phyloP scores from a whole-genome alignment of 2,329 filamentous ascomycete genomes.

The Penicillium sp. region DNA sequence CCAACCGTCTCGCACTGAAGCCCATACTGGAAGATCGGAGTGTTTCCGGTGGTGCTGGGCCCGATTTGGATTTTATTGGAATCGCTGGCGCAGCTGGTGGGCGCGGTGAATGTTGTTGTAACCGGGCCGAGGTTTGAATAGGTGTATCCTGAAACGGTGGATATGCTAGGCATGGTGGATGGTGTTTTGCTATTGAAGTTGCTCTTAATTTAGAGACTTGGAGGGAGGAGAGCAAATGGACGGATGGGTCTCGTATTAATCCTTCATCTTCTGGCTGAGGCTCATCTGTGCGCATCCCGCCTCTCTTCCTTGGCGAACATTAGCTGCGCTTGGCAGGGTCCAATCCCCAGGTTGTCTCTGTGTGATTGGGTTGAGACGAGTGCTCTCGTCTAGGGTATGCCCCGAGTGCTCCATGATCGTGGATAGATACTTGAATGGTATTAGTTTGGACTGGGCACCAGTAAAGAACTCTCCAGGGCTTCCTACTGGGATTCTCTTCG shows the following conservation, averaged over 20 bases:
- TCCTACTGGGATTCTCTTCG: too few relatives aligned
- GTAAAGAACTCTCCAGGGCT: too few relatives aligned
- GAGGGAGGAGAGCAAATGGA: too few relatives aligned
- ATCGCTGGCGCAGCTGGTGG: neutral
- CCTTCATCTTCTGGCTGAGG: too few relatives aligned
- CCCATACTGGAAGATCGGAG: neutral
- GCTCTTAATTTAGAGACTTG: too few relatives aligned
- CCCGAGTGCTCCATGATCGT: too few relatives aligned
- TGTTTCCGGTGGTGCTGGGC: neutral
- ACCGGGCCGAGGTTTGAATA: neutral
- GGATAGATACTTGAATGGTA: neutral
- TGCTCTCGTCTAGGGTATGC: too few relatives aligned
- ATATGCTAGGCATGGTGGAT: slow-evolving; percentile 1
- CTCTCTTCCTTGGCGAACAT: neutral
- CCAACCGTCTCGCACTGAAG: neutral
- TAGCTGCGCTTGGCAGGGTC: neutral
- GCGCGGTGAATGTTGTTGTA: slow-evolving; percentile 2
- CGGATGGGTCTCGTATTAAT: too few relatives aligned
- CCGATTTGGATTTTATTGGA: neutral
- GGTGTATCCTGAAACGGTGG: neutral
- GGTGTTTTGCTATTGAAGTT: too few relatives aligned
- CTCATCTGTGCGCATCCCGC: too few relatives aligned
- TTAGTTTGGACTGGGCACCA: neutral
- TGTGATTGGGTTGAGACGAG: neutral
- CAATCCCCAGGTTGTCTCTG: neutral